phyloP scores from a whole-genome alignment of 305 asterid species.

The Fraxinus velutina region DNA sequence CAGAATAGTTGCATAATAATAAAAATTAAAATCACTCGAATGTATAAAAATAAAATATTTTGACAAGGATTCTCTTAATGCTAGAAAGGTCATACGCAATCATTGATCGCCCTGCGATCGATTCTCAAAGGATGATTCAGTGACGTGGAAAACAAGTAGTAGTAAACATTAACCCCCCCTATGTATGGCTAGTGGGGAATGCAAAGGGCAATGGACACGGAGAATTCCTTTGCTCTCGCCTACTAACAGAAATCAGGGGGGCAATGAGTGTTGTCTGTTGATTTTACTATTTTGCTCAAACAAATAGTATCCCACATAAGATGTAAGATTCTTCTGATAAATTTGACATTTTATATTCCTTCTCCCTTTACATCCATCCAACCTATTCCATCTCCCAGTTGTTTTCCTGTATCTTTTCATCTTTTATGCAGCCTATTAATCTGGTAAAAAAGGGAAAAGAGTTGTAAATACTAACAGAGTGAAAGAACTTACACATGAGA shows the following conservation, averaged over 20 bases:
- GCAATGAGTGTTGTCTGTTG: background rate
- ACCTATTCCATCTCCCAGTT: background rate
- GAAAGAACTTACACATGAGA: constrained; percentile 57
- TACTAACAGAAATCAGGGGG: background rate
- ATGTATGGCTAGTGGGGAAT: background rate
- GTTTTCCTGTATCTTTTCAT: background rate
- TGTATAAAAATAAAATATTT: no score
- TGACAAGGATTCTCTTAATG: background rate
- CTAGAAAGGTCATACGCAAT: background rate
- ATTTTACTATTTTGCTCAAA: background rate
- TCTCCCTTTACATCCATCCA: background rate
- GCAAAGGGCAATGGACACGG: background rate
- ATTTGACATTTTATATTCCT: background rate
- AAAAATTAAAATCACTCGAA: background rate
- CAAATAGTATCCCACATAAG: background rate
- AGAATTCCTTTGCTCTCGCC: background rate
- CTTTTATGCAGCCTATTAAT: background rate
- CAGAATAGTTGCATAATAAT: background rate
- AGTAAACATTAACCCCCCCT: background rate
- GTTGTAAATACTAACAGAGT: background rate
- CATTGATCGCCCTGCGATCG: background rate
- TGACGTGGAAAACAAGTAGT: background rate
- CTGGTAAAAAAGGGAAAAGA: background rate
- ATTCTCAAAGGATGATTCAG: background rate
- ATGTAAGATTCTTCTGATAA: background rate